Conservation (phyloP, 148 eudicot species). For the Camellia lanceoleosa region DNA sequence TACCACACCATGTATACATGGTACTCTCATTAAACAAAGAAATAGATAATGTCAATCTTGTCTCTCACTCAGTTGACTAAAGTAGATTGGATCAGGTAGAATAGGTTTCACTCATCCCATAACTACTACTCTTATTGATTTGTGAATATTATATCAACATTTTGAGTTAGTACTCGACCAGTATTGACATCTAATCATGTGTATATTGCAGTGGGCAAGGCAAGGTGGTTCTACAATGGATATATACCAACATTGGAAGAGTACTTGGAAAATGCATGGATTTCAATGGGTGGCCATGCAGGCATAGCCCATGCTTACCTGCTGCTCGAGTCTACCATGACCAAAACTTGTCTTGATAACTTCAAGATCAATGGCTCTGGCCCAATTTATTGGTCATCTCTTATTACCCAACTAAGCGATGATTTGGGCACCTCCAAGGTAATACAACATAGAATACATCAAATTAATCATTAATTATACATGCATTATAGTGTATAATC, state of each 20-base stretch:
- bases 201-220: conserved; percentile 15
- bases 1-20: no score
- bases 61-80: no score
- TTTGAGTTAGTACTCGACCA: no score
- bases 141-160: no score
- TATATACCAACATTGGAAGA: conserved; percentile 9
- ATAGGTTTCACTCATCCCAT: no score
- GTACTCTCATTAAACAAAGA: no score
- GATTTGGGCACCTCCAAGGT: conserved; percentile 23
- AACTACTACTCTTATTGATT: no score
- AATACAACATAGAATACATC: neutral
- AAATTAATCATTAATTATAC: no score
- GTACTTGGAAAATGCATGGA: conserved; percentile 14
- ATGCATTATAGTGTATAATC: no score
- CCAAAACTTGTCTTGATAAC: neutral
- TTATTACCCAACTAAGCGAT: conserved; percentile 12
- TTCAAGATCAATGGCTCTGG: conserved; percentile 2
- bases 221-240: conserved; percentile 11
- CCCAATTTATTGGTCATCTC: conserved; percentile 13
- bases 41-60: no score
- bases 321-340: neutral
- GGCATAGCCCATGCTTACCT: conserved; percentile 15
- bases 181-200: no score
- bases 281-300: conserved; percentile 16
- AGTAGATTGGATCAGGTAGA: no score